Evolutionary conservation across 2,329 filamentous ascomycete species (phyloP), one percentile per base, ranked within the genome.

Genomic region (Torrubiella hemipterigena): DNA sequence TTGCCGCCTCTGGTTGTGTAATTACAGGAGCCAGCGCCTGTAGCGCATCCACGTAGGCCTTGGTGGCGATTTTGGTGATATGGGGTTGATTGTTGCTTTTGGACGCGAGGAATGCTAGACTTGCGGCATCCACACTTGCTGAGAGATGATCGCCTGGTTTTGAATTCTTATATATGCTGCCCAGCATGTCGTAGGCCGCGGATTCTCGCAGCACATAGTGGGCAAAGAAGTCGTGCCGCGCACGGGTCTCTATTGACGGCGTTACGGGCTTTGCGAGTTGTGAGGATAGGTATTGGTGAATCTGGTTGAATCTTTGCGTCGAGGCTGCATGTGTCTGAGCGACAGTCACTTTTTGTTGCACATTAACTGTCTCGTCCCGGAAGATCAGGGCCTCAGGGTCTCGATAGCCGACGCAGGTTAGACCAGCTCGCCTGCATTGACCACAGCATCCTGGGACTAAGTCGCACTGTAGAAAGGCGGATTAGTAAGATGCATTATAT

Each of bases 361-460:
- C 35, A 5, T 35, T 36, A 1, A 23, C 27, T 7, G 42, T 47
- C 24, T 49, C 38, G 30, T 46, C 41, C 8, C 37, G 44, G 24
- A 48, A 43, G 14, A 45, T 30, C 17, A 49, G 33, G 9, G 41
- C 41, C 5, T 39, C 26, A 6, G 41, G 37, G 8, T 47, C 39
- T 4, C 43, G 45, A 21, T 47, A 48, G 14, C 46, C 46, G 20
- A 37, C 37, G n/a, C 46, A 49, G 8, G 27, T 8, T n/a, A 49
- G 31, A 7, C 26, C 32, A 5, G 44, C 46, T 12, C 46, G 37
- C 4, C 30, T 18, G 27, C 46, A 49, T 29, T 48, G 46, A 13
- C 45, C 45, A 18, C 46, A 48, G 20, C 37, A 33, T 24, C 30
- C 29, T 4, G 17, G 24, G 14, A 32, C 32, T 1, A 47, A 35